A percentile compares a stretch with the other conserved stretches of the same genome.
phyloP scores from a whole-genome alignment of 2,329 filamentous ascomycete species.

The Monilinia laxa region DNA sequence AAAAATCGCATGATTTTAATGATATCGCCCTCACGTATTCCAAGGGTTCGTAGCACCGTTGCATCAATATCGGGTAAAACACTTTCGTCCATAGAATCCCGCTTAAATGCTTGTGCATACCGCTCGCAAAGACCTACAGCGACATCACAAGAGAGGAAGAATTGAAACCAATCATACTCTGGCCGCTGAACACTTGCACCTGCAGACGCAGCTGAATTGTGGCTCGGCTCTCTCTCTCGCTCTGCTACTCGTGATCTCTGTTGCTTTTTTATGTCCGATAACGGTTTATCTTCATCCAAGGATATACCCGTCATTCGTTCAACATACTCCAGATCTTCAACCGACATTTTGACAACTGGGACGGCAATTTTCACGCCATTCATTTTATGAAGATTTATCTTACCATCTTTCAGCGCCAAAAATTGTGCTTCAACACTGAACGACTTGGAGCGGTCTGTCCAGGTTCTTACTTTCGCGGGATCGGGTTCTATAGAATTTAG shows the following conservation, averaged over 20 bases:
- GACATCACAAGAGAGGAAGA: conserved; percentile 91
- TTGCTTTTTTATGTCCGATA: conserved; percentile 71
- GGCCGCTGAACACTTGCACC: conserved; percentile 66
- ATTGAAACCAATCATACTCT: conserved; percentile 98
- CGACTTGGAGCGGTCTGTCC: conserved; percentile 92
- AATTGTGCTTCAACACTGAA: conserved; percentile 99
- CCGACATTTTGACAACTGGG: conserved; percentile 91
- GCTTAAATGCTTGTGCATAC: conserved; percentile 83
- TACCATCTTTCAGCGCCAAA: conserved; percentile 88
- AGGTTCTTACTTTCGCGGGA: conserved; percentile 76
- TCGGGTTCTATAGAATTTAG: conserved; percentile 67
- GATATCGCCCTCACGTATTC: conserved; percentile 94
- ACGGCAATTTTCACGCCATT: conserved; percentile 99
- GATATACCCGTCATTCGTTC: conserved; percentile 85
- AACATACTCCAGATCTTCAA: conserved; percentile 92
- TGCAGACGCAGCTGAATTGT: conserved; percentile 48
- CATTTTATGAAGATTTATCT: conserved; percentile 95
- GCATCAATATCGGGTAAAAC: conserved; percentile 87
- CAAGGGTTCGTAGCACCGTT: conserved; percentile 77
- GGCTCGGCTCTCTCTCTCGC: conserved; percentile 34
- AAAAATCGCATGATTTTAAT: conserved; percentile 90
- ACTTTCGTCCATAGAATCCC: conserved; percentile 95
- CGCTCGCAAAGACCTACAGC: conserved; percentile 90
- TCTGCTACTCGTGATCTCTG: conserved; percentile 31
- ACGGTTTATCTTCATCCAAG: conserved; percentile 85